Evolutionary conservation across 192 early-diverging fungal species (phyloP), one percentile per base, ranked within the genome.

Genomic region (Ramicandelaber brevisporus): DNA sequence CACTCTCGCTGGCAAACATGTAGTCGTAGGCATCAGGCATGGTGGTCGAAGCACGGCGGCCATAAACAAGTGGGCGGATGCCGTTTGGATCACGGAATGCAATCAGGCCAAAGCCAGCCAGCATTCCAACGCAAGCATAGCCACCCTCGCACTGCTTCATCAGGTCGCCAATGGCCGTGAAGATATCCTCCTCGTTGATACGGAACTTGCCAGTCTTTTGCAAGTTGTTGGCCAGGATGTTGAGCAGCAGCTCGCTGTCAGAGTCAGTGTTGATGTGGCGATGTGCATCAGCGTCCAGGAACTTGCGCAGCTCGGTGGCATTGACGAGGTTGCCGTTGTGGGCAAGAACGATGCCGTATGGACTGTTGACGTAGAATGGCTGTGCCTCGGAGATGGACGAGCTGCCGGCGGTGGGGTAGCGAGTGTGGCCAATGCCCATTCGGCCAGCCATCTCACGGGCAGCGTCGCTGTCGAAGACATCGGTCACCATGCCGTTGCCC

Each of bases 211-310:
- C 86, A 4, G 87, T 93, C 57, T 80, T 63, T 40, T 99, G 92
- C 40, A 99, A 61, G 57, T 99, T 72, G 55, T 92, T 66, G 31
- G 86, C 95, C 46, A 99, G 79, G 37, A 96, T 78, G 59, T 99
- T 99, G 22, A 99, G 65, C 38, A 96, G 61, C 23, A 99, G 48
- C 59, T 99, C 95, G 26, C 90, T 95, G 59, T 99, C 95, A 3
- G 95, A 99, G 43, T 96, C 88, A 6, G 95, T 99, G 58, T 99
- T 99, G 59, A 99, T 92, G 47, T 99, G 95, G 29, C 95, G 77
- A 58, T 99, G 95, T 18, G 90, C 86, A 29, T 84, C 75, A 36
- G 69, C 57, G 59, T 99, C 95, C 25, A 99, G 47, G 35, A 80
- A 96, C 15, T 65, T 55, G 37, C 70, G 65, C 36, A 99, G 59